These are phyloP conservation scores for Boletus reticulatus DNA, from an alignment of 768 basidiomycete species.

Conservation along the genomic window DNA sequence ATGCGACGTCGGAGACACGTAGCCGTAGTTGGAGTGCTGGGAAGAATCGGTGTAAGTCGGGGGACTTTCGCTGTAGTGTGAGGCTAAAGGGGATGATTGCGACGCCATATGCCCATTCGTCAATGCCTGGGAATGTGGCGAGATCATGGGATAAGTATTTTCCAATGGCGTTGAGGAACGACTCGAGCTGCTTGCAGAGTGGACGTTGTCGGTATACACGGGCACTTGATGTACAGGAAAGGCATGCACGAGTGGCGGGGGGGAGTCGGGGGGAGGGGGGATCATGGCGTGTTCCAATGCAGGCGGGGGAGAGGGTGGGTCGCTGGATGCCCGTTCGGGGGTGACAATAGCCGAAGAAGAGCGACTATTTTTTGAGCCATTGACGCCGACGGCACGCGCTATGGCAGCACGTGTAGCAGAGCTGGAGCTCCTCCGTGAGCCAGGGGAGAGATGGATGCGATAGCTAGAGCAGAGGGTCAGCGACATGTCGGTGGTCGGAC, in stretches of 20 bases:
- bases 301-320: slow-evolving; percentile 37
- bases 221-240: slow-evolving; percentile 20
- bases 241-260: slow-evolving; percentile 53
- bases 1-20: slow-evolving; percentile 26
- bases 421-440: slow-evolving; percentile 64
- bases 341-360: slow-evolving; percentile 23
- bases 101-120: slow-evolving; percentile 36
- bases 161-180: slow-evolving; percentile 49
- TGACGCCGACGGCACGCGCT: slow-evolving; percentile 38
- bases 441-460: slow-evolving; percentile 78
- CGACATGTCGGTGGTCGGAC: slow-evolving; percentile 5
- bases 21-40: slow-evolving; percentile 31
- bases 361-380: slow-evolving; percentile 24
- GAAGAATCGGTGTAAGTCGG: slow-evolving; percentile 31
- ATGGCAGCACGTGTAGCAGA: slow-evolving; percentile 56
- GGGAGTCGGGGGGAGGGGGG: slow-evolving; percentile 51
- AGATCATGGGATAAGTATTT: slow-evolving; percentile 38
- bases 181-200: slow-evolving; percentile 36
- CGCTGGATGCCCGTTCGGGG: slow-evolving; percentile 26
- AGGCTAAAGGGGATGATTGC: slow-evolving; percentile 29
- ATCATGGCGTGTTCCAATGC: slow-evolving; percentile 43
- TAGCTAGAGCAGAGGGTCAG: slow-evolving; percentile 46
- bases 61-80: slow-evolving; percentile 31
- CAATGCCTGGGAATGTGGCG: slow-evolving; percentile 32
- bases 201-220: slow-evolving; percentile 25